Conservation (phyloP, 176 grass and related monocot genomes). For the Oryza officinalis region DNA sequence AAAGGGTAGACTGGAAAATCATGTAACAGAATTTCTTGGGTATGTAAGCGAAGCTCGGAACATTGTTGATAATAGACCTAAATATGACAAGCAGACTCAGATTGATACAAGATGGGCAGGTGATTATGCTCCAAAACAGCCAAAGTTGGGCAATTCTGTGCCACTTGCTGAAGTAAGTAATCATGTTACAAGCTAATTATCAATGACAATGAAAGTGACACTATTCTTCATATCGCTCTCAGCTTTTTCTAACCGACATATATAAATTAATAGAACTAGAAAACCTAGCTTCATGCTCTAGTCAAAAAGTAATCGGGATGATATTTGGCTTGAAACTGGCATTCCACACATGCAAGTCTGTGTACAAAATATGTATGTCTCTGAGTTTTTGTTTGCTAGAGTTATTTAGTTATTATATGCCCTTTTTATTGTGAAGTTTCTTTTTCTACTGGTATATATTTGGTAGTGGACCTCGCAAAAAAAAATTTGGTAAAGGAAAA, state of each 20-base stretch:
- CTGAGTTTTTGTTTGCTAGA: not conserved
- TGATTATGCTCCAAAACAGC: constrained; percentile 28
- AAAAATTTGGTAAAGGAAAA: not conserved
- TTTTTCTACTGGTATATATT: not conserved
- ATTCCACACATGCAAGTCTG: not conserved
- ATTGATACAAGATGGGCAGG: constrained; percentile 29
- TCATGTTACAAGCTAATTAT: constrained; percentile 22
- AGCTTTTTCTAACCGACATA: not conserved
- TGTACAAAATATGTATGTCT: not conserved
- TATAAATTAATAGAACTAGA: constrained; percentile 8
- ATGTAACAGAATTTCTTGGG: constrained; percentile 59
- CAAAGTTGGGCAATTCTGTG: constrained; percentile 25
- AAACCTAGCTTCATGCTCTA: not conserved
- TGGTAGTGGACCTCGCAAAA: not conserved
- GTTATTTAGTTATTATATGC: not conserved
- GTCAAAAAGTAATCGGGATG: not conserved
- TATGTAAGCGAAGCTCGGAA: constrained; percentile 54
- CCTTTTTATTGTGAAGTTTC: not conserved
- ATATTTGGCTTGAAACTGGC: not conserved
- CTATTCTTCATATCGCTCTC: not conserved
- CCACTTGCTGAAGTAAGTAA: constrained; percentile 59
- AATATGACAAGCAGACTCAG: constrained; percentile 25
- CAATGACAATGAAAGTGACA: not conserved
- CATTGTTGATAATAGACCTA: constrained; percentile 47
- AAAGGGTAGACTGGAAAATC: constrained; percentile 53